Evolutionary conservation across 1,284 basidiomycete species (phyloP).

Genomic region (Trametes pubescens): DNA sequence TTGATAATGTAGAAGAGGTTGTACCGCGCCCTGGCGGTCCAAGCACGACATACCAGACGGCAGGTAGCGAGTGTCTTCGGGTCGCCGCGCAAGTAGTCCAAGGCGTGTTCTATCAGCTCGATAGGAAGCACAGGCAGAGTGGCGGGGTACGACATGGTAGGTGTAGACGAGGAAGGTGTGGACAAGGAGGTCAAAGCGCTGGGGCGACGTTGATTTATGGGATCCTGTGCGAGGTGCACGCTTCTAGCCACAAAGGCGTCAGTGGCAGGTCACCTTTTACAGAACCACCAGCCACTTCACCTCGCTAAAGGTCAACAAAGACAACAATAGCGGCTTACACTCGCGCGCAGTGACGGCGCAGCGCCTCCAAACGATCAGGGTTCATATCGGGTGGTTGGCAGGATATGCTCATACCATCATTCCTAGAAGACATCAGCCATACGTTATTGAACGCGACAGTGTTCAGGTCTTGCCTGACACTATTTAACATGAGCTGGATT

Average conservation of each 20-base stretch:
- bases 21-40: conserved; percentile 29
- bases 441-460: too few relatives aligned
- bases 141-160: not conserved
- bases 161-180: not conserved
- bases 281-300: not conserved
- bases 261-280: not conserved
- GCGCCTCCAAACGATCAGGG: not conserved
- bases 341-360: not conserved
- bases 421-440: too few relatives aligned
- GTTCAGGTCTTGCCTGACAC: too few relatives aligned
- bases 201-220: not conserved
- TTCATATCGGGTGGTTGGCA: too few relatives aligned
- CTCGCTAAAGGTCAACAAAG: conserved; percentile 1
- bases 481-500: too few relatives aligned
- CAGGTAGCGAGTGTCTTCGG: conserved; percentile 27
- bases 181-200: not conserved
- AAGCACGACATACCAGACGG: conserved; percentile 28
- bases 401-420: too few relatives aligned
- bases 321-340: not conserved
- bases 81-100: conserved; percentile 35
- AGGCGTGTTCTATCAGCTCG: conserved; percentile 34
- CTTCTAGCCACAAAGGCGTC: conserved; percentile 7
- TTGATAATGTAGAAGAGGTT: conserved; percentile 26
- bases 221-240: not conserved
- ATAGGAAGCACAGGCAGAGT: conserved; percentile 26